Percentiles rank a stretch among this genome's conserved stretches.
Conservation (phyloP, 106 monocot species). For the Platanthera guangdongensis region DNA sequence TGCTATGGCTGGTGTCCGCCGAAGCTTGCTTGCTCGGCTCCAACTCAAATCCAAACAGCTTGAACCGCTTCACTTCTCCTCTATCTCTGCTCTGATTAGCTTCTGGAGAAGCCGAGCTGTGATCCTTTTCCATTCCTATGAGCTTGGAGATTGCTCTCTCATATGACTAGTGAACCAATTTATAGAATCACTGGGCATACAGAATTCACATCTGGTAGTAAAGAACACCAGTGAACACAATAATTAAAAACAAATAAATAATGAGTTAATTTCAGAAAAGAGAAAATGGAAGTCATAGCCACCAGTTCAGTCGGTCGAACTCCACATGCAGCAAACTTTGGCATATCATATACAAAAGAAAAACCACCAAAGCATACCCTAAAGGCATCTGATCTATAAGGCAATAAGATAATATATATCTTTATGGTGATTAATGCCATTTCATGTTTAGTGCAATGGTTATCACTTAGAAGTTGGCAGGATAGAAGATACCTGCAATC, state of each 20-base stretch:
- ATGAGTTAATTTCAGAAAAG: not conserved
- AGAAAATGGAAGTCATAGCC: constrained; percentile 8
- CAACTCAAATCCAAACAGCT: constrained; percentile 56
- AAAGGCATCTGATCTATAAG: not conserved
- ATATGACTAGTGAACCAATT: not conserved
- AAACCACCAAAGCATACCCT: not conserved
- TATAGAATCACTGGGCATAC: constrained; percentile 11
- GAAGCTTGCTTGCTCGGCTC: not conserved
- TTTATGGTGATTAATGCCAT: constrained; percentile 10
- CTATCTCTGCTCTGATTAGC: not conserved
- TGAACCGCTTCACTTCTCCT: constrained; percentile 33
- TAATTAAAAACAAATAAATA: not conserved
- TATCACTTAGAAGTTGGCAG: constrained; percentile 1
- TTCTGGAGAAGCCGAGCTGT: not conserved
- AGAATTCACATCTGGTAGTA: not conserved
- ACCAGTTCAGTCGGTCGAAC: not conserved
- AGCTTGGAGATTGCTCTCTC: not conserved
- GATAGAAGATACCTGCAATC: constrained; percentile 21
- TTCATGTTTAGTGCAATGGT: constrained; percentile 16
- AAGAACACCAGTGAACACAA: not conserved
- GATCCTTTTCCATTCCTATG: constrained; percentile 6
- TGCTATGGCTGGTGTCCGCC: not conserved
- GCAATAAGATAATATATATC: not conserved
- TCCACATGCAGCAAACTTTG: constrained; percentile 2
- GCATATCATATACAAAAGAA: constrained; percentile 4